Evolutionary conservation across 2,329 filamentous ascomycete genomes (phyloP), one percentile per base, ranked within the genome.

Genomic region (Remersonia thermophila): DNA sequence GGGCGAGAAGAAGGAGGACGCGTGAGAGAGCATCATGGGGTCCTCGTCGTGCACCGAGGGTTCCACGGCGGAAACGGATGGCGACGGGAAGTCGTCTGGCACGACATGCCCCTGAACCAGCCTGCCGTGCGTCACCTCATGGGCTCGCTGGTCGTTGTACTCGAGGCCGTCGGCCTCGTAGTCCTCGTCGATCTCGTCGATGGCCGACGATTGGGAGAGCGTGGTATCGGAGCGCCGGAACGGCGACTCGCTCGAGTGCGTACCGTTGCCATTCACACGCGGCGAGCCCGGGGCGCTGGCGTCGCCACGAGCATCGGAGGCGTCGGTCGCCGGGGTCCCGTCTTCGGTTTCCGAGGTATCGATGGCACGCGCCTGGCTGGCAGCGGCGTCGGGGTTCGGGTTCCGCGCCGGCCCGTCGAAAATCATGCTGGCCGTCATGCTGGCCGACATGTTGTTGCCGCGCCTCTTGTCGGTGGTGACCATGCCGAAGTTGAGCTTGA

Each of bases 401-500:
- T 65, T 61, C 31, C 63, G 63, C 33, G 74, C 66, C 8, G 71
- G 62, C 2, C 68, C 71, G 53, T 83, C 78, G 12, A 81, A 75
- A 37, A n/a, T n/a, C 60, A 83, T 79, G 56, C 85, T 94, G 41
- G 80, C 79, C 32, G 75, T 73, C 76, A 87, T 80, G 52, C 71
- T 79, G 46, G 60, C 55, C 32, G 75, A 73, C 76, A 87, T 80
- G 52, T 71, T 78, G 46, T 60, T 55, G 27, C 29, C 29, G 36
- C 81, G 68, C 52, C 75, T 77, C 49, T 76, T 71, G 49, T 93
- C 85, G 6, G 85, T 93, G 3, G 84, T 93, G 37, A 98, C 86
- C 54, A 98, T 86, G 47, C 91, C 91, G 50, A 98, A 98, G 65
- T 93, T 96, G 49, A 98, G 73, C 68, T 96, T 96, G 49, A 98